Evolutionary conservation across 208 protist genomes (phyloP).

Genomic region (Acanthamoeba royreba): DNA sequence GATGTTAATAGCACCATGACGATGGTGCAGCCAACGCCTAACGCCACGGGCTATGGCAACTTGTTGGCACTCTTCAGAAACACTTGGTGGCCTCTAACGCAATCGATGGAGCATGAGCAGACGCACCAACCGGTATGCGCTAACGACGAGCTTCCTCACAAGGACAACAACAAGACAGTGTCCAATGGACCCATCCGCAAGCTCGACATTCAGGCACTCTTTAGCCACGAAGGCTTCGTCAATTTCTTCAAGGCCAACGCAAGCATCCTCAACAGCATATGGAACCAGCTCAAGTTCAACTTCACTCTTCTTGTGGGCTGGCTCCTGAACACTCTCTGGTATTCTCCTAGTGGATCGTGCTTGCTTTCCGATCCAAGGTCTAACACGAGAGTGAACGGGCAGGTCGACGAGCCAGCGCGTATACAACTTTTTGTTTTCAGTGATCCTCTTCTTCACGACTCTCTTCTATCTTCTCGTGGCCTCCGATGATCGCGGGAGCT

Average conservation of each 20-base stretch:
- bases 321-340: neutral
- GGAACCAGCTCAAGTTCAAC: slow-evolving; percentile 4
- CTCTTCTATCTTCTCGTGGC: slow-evolving; percentile 8
- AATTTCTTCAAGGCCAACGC: neutral
- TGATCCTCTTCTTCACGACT: slow-evolving; percentile 26
- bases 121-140: no score
- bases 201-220: neutral
- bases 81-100: no score
- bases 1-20: no score
- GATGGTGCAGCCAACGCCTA: no score
- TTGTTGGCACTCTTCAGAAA: no score
- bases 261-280: neutral
- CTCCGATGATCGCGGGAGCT: neutral
- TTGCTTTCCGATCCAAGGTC: no score
- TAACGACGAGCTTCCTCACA: neutral
- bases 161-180: neutral
- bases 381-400: no score
- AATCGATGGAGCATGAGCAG: no score
- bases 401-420: neutral
- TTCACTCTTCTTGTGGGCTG: neutral
- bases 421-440: neutral
- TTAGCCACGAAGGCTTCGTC: neutral
- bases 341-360: no score
- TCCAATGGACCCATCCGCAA: neutral
- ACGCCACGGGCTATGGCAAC: no score